Conservation (phyloP, 1,284 basidiomycete species). For the Malassezia dermatis region DNA sequence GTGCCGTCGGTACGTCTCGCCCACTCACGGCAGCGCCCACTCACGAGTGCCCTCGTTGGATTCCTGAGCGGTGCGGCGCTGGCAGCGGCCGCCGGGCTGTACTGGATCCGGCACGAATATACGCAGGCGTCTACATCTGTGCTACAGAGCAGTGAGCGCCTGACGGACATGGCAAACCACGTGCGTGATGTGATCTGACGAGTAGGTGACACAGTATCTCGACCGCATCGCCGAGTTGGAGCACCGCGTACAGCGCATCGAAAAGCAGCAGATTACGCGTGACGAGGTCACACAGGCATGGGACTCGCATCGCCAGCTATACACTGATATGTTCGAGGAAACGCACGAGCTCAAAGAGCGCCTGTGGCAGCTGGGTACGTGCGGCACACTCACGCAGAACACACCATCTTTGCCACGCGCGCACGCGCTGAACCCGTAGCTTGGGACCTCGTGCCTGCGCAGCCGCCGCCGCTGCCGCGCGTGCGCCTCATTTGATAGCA, state of each 20-base stretch:
- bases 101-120: conserved; percentile 12
- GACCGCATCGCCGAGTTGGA: conserved; percentile 12
- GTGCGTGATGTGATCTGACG: conserved; percentile 1
- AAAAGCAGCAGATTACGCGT: background rate
- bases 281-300: background rate
- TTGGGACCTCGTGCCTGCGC: conserved; percentile 1
- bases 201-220: conserved; percentile 11
- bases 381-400: conserved; percentile 3
- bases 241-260: background rate
- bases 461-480: conserved; percentile 1
- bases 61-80: conserved; percentile 9
- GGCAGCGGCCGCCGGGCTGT: conserved; percentile 3
- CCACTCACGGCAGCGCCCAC: conserved; percentile 8
- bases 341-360: conserved; percentile 12
- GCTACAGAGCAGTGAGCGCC: conserved; percentile 9
- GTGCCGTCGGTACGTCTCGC: conserved; percentile 6
- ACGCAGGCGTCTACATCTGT: conserved; percentile 1
- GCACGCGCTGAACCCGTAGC: background rate
- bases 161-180: conserved; percentile 4
- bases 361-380: conserved; percentile 16
- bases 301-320: conserved; percentile 10
- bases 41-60: conserved; percentile 8
- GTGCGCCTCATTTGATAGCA: conserved; percentile 7
- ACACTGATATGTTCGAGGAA: conserved; percentile 16
- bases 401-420: conserved; percentile 15